These are phyloP conservation scores for Trichophaea hybrida DNA, from an alignment of 2,329 filamentous ascomycete genomes.

Conservation along the genomic window DNA sequence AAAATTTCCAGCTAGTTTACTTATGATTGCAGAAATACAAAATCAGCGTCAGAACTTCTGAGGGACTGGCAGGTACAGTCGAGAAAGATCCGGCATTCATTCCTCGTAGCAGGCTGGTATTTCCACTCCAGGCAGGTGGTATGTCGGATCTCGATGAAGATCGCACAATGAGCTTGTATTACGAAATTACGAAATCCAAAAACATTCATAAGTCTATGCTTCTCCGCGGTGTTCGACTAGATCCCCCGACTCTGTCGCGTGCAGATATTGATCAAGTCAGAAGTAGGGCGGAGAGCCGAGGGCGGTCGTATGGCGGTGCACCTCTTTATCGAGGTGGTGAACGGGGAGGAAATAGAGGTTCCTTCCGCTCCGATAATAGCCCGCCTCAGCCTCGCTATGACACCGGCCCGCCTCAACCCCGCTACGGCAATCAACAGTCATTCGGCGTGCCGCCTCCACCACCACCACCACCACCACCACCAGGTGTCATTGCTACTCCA, in stretches of 20 bases:
- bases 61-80: slow-evolving; percentile 64
- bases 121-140: slow-evolving; percentile 55
- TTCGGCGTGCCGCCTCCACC: background rate
- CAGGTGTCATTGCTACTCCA: background rate
- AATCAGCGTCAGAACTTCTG: slow-evolving; percentile 59
- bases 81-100: slow-evolving; percentile 73
- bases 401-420: background rate
- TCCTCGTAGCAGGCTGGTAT: slow-evolving; percentile 66
- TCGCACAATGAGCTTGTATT: slow-evolving; percentile 74
- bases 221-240: slow-evolving; percentile 64
- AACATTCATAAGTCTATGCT: slow-evolving; percentile 88
- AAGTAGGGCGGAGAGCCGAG: slow-evolving; percentile 47
- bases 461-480: background rate
- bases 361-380: slow-evolving; percentile 1
- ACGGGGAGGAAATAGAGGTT: slow-evolving; percentile 15
- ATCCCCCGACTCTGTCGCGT: slow-evolving; percentile 55
- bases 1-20: background rate
- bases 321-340: slow-evolving; percentile 36
- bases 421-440: background rate
- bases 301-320: slow-evolving; percentile 57
- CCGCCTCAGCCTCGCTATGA: background rate
- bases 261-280: slow-evolving; percentile 62
- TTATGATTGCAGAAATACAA: slow-evolving; percentile 40
- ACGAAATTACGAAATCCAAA: slow-evolving; percentile 59
- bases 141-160: slow-evolving; percentile 74